Evolutionary conservation across 2,329 filamentous ascomycete species (phyloP), one percentile per base, ranked within the genome.

Genomic region (Blumeria hordei): DNA sequence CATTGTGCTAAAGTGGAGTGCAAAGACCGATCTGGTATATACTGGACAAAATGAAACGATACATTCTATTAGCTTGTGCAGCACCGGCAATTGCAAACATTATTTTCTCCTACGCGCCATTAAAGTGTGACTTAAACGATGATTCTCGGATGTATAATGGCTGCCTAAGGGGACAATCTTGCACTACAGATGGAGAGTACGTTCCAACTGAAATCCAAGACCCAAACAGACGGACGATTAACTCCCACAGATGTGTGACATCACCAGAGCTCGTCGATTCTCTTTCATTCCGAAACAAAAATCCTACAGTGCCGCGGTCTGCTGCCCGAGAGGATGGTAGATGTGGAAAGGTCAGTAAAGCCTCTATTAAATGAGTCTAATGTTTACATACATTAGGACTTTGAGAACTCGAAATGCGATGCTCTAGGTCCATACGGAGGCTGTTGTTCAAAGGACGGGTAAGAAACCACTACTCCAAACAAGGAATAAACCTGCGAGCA

Each of bases 1-100:
- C 21, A 4, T 28, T 28, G 2, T 28, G 21, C 4, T 4, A 28
- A 28, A 28, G 4, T 2, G 21, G 4, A 28, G 4, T 4, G 21
- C 4, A 28, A 28, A 28, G 21, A 4, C 4, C 21, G 4, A 4
- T 2, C 21, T 28, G 21, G 21, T 28, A 28, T 28, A 28, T 28
- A 28, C 2, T 4, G 2, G 21, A 28, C 21, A 28, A 28, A 2
- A 28, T 28, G 21, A 28, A 28, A 4, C 21, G 21, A 28, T 28
- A 28, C 21, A 28, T 28, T 28, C 37, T 61, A 50, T 57, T 65
- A 6, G 63, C 58, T 59, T 61, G 70, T 56, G 66, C 64, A 55
- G 66, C 65, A 53, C 58, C 68, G n/a, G 63, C 65, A 18, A 63
- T 64, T 6, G 71, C 71, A 55, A 74, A 74, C 61, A 74, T 74